Conservation (phyloP, 2,329 filamentous ascomycete species). For the Diaporthe humulicola region DNA sequence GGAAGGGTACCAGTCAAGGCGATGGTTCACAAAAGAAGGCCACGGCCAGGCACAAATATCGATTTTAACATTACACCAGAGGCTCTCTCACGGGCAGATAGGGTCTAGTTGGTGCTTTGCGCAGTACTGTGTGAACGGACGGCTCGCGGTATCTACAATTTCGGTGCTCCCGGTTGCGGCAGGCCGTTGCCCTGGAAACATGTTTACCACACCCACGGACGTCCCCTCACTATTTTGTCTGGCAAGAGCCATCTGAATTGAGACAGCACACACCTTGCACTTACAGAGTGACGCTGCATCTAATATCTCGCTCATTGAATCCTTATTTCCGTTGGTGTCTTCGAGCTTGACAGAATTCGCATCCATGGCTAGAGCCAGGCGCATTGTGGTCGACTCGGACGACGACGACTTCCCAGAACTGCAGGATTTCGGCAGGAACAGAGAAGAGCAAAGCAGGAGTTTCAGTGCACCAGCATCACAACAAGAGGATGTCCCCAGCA, state of each 20-base stretch:
- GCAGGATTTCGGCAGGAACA: slow-evolving; percentile 45
- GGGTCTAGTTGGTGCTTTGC: background rate
- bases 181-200: slow-evolving; percentile 36
- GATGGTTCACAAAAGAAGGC: background rate
- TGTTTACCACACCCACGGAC: background rate
- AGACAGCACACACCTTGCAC: background rate
- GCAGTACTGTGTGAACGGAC: background rate
- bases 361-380: slow-evolving; percentile 37
- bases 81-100: background rate
- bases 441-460: background rate
- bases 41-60: no score
- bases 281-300: background rate
- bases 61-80: background rate
- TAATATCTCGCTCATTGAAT: background rate
- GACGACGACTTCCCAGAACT: slow-evolving; percentile 60
- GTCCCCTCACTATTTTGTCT: background rate
- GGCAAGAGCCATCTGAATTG: background rate
- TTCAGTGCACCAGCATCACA: background rate
- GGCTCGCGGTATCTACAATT: background rate
- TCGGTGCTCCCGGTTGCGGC: background rate
- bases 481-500: background rate
- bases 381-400: slow-evolving; percentile 47
- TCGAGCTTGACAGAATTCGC: background rate
- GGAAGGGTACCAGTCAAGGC: no score
- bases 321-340: background rate